Evolutionary conservation across 345 rosid genomes (phyloP).

Genomic region (Nasturtium officinale): DNA sequence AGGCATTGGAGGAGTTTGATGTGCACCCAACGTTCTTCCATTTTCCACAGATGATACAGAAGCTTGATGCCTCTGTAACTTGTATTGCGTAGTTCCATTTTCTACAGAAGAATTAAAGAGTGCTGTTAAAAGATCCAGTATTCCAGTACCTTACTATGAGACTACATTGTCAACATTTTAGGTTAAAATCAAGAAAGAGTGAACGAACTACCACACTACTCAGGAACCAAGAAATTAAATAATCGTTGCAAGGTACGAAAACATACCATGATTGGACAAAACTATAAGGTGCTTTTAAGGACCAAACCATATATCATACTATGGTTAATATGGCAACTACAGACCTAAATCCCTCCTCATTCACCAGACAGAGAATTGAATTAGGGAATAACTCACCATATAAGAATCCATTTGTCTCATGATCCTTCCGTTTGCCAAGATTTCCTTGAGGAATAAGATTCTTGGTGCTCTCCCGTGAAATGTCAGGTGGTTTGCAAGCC

Average conservation of each 20-base stretch:
- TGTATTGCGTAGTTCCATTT: conserved; percentile 49
- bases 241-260: conserved; percentile 26
- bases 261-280: conserved; percentile 35
- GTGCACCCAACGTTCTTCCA: conserved; percentile 48
- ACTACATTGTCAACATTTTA: conserved; percentile 25
- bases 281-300: conserved; percentile 30
- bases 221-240: neutral
- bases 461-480: conserved; percentile 21
- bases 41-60: conserved; percentile 46
- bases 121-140: neutral
- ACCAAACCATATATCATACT: conserved; percentile 28
- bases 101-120: conserved; percentile 46
- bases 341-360: conserved; percentile 32
- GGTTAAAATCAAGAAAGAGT: conserved; percentile 30
- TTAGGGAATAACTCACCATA: conserved; percentile 59
- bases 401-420: conserved; percentile 57
- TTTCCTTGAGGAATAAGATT: conserved; percentile 38
- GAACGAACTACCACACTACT: neutral
- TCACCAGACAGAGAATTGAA: conserved; percentile 39
- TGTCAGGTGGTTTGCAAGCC: conserved; percentile 22
- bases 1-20: conserved; percentile 36
- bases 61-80: conserved; percentile 46
- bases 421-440: conserved; percentile 64
- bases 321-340: conserved; percentile 36
- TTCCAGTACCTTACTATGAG: neutral